phyloP scores from a whole-genome alignment of 345 rosid genomes.

The Salix exigua region DNA sequence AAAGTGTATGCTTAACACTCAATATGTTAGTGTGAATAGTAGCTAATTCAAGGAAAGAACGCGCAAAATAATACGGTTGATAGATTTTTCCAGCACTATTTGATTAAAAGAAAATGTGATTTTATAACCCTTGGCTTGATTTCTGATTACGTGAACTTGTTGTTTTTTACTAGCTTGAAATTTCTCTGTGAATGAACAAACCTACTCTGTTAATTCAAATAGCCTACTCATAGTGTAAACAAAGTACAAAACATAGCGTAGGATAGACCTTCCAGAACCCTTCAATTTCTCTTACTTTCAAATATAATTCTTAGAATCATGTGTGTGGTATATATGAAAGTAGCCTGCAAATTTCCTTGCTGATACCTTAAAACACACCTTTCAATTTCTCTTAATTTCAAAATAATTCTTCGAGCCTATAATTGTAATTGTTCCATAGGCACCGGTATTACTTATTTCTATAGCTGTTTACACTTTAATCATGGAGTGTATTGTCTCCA shows the following conservation, averaged over 20 bases:
- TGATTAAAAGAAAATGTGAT: background rate
- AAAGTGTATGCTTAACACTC: background rate
- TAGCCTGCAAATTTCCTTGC: no score
- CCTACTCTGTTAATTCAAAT: background rate
- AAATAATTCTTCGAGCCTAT: background rate
- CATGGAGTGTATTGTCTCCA: background rate
- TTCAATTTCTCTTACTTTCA: background rate
- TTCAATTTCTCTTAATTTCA: background rate
- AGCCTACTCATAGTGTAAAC: no score
- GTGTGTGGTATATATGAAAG: no score
- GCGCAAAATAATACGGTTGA: background rate
- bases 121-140: background rate
- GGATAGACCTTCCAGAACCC: background rate
- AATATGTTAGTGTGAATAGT: background rate
- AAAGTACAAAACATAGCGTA: background rate
- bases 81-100: background rate
- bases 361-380: no score
- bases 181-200: background rate
- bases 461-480: background rate
- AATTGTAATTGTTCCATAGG: background rate
- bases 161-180: background rate
- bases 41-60: background rate
- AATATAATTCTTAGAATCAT: background rate
- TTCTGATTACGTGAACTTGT: background rate
- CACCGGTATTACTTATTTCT: background rate